Conservation (phyloP, 768 basidiomycete species). For the Piloderma croceum region DNA sequence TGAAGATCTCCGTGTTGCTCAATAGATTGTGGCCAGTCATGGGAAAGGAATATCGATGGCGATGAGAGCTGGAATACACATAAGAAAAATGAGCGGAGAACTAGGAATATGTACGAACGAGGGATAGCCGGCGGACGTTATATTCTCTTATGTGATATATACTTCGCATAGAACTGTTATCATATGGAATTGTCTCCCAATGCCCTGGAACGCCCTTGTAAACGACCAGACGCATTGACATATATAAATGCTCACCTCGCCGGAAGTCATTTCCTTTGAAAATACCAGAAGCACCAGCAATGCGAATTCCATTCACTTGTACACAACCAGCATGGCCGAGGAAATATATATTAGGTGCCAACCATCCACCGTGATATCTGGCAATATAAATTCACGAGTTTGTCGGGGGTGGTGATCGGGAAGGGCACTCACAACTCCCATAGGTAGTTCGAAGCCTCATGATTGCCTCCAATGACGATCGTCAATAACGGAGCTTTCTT, state of each 20-base stretch:
- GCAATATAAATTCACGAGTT: constrained; percentile 8
- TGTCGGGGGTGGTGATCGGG: constrained; percentile 11
- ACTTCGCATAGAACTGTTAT: constrained; percentile 63
- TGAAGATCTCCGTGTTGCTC: constrained; percentile 72
- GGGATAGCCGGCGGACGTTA: constrained; percentile 70
- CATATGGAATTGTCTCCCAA: constrained; percentile 79
- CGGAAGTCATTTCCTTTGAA: constrained; percentile 74
- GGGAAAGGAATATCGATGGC: constrained; percentile 81
- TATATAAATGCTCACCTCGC: constrained; percentile 40
- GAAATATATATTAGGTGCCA: constrained; percentile 95
- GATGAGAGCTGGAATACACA: constrained; percentile 41
- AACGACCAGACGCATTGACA: no score
- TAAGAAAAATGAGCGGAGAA: background rate
- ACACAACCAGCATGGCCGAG: constrained; percentile 89
- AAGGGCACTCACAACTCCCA: constrained; percentile 76
- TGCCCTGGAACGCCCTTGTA: constrained; percentile 49
- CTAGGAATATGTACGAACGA: constrained; percentile 37
- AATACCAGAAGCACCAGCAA: constrained; percentile 90
- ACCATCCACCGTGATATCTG: constrained; percentile 95
- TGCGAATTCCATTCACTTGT: constrained; percentile 79
- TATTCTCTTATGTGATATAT: constrained; percentile 91
- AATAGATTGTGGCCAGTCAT: constrained; percentile 92
- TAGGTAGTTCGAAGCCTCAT: constrained; percentile 94
- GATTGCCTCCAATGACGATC: constrained; percentile 94
- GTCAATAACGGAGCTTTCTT: constrained; percentile 82